A percentile compares a stretch with the other conserved stretches of the same genome.
Conservation (phyloP, 306 rosid species). For the Glycyrrhiza uralensis region DNA sequence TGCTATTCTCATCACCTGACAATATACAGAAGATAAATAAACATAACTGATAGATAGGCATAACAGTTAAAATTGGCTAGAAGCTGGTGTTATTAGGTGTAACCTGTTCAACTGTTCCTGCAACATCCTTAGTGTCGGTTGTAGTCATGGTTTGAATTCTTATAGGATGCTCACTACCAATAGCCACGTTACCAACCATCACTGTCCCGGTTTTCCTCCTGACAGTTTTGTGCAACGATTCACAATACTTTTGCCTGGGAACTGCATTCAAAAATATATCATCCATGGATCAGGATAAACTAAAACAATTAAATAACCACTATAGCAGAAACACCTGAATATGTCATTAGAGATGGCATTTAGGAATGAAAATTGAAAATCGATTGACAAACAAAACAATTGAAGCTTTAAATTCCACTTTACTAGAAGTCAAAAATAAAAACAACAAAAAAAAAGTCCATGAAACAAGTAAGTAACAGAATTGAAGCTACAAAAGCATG, state of each 20-base stretch:
- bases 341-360: neutral
- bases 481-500: neutral
- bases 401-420: neutral
- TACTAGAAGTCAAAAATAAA: neutral
- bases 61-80: neutral
- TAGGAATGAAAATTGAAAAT: neutral
- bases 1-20: conserved; percentile 89
- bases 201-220: conserved; percentile 94
- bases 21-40: conserved; percentile 21
- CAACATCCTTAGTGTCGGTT: conserved; percentile 85
- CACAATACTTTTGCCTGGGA: conserved; percentile 92
- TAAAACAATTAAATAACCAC: conserved; percentile 3
- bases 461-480: neutral
- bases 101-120: conserved; percentile 96
- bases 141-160: conserved; percentile 99
- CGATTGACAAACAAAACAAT: neutral
- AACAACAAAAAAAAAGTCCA: neutral
- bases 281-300: conserved; percentile 29
- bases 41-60: neutral
- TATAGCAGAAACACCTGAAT: neutral
- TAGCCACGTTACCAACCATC: conserved; percentile 82
- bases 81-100: neutral
- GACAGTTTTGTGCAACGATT: conserved; percentile 73
- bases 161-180: conserved; percentile 95
- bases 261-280: conserved; percentile 52